Conservation (phyloP, 805 yeast species). For the Ogataea angusta region DNA sequence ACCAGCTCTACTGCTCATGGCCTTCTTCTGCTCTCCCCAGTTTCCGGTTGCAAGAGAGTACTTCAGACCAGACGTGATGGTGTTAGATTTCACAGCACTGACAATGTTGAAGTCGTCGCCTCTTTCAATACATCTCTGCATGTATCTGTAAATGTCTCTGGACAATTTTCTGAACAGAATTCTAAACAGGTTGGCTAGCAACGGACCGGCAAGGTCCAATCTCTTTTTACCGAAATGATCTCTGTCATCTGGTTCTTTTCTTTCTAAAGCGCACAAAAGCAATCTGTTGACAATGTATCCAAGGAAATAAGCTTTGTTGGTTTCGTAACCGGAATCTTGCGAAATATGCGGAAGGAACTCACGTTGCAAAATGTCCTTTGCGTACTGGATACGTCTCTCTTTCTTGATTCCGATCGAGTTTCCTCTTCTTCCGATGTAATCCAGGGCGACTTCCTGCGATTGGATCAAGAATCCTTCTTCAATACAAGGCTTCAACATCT, state of each 20-base stretch:
- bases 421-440: conserved; percentile 97
- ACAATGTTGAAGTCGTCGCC: conserved; percentile 96
- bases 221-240: conserved; percentile 99
- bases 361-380: conserved; percentile 92
- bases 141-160: conserved; percentile 94
- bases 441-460: conserved; percentile 96
- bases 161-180: conserved; percentile 90
- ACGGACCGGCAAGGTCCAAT: conserved; percentile 97
- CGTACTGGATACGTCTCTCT: conserved; percentile 97
- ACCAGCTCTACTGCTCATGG: conserved; percentile 98
- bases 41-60: conserved; percentile 99
- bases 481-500: conserved; percentile 97
- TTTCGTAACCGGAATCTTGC: conserved; percentile 94
- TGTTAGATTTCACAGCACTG: conserved; percentile 93
- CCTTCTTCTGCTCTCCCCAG: conserved; percentile 99
- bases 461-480: conserved; percentile 98
- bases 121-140: conserved; percentile 98
- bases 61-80: conserved; percentile 95
- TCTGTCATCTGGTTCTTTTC: conserved; percentile 98
- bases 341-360: conserved; percentile 97
- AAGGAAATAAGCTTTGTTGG: conserved; percentile 93
- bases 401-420: conserved; percentile 94
- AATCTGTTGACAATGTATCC: conserved; percentile 98
- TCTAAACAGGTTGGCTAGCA: conserved; percentile 92
- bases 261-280: conserved; percentile 90